phyloP scores from a whole-genome alignment of 2,329 filamentous ascomycete species.

The Nigrograna mackinnonii region DNA sequence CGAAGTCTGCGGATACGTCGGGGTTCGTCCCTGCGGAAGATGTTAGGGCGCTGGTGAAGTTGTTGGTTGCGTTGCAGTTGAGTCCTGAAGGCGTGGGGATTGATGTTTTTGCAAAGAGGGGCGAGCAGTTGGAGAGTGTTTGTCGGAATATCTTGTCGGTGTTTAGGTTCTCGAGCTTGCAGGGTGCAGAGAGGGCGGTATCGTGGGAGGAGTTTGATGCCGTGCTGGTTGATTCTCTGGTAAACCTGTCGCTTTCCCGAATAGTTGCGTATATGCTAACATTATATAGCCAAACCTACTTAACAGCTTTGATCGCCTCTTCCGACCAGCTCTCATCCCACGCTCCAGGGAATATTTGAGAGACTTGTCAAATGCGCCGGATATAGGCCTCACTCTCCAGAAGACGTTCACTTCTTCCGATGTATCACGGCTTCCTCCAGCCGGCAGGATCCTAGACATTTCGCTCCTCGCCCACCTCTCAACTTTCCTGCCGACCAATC shows the following conservation, averaged over 20 bases:
- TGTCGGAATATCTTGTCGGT: too few relatives aligned
- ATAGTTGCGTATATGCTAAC: not conserved
- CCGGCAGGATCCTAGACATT: not conserved
- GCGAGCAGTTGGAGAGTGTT: too few relatives aligned
- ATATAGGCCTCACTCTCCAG: too few relatives aligned
- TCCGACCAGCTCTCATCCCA: not conserved
- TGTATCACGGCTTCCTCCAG: too few relatives aligned
- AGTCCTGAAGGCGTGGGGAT: not conserved
- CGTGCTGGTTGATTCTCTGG: not conserved
- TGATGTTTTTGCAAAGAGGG: too few relatives aligned
- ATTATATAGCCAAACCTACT: not conserved
- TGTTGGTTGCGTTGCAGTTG: not conserved
- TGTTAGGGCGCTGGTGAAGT: not conserved
- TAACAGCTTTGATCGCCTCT: not conserved
- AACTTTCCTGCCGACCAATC: not conserved
- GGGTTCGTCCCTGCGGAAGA: not conserved
- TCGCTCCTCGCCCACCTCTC: not conserved
- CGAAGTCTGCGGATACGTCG: not conserved
- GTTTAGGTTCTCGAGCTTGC: too few relatives aligned
- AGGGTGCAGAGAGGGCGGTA: too few relatives aligned
- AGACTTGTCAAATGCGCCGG: too few relatives aligned
- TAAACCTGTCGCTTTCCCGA: not conserved
- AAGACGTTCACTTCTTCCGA: too few relatives aligned
- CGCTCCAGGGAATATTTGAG: too few relatives aligned
- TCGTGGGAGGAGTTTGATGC: not conserved